Base-by-base conservation (phyloP, 768 basidiomycete species). In the Termitomyces sp. region DNA sequence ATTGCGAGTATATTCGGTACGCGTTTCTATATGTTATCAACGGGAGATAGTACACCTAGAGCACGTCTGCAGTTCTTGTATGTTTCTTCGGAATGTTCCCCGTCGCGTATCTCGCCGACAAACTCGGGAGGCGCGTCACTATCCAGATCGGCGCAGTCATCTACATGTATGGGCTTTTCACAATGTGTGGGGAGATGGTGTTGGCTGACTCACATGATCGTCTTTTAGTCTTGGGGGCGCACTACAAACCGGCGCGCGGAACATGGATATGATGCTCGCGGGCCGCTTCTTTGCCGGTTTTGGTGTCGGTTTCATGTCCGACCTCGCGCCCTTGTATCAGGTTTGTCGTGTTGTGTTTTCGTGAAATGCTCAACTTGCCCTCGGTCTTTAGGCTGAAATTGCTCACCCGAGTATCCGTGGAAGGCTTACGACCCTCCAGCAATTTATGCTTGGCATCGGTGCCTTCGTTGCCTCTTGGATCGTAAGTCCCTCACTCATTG, bases 371-470 rank as follows among this genome's bases (percentile, higher is more conserved):
- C 23, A 37, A 44, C 14, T 46, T 57, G 21, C 57, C 17, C 11
- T 51, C 16, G 19, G 47, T 17, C 5, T 25, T 5, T 38, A 75
- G 70, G 77, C 82, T 17, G 82, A 83, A 67, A 83, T 85, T 50
- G 79, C 82, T 2, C 80, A 82, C 57, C 81, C 82, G 0, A 78
- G 77, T 68, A 82, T 82, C 42, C 73, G 81, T n/a, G 82, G 82
- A 10, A 72, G 80, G 17, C 69, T 82, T 38, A 82, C 79, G 2
- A 82, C 81, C 4, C 68, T 83, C 32, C 81, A 82, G 9, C 59
- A 72, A 67, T 78, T 81, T 62, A 81, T 80, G 79, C 65, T 81
- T 8, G 79, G 79, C 37, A 78, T 78, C 56, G 77, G 77, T 54
- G 77, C 81, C 8, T 76, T 83, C 63, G 67, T 73, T 53, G 82